These are phyloP conservation scores for Globisporangium parvum DNA, from an alignment of 352 stramenopile species.

Conservation along the genomic window DNA sequence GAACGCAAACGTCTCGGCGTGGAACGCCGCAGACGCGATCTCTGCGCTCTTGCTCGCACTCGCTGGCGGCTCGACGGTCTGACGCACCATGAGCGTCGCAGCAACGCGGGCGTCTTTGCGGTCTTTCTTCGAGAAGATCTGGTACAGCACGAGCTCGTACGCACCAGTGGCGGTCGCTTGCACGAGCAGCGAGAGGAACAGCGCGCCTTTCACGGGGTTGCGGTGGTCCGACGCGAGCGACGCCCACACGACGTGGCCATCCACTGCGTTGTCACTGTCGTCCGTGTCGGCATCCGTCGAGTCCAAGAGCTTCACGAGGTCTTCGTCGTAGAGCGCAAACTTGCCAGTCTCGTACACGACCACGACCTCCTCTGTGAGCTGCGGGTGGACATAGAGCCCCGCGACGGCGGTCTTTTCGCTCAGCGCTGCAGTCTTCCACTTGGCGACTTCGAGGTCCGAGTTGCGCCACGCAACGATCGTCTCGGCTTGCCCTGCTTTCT, in stretches of 20 bases:
- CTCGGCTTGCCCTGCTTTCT: conserved; percentile 41
- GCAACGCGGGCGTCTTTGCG: conserved; percentile 27
- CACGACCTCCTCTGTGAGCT: conserved; percentile 51
- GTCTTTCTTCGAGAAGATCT: conserved; percentile 33
- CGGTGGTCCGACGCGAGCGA: conserved; percentile 45
- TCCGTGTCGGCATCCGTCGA: conserved; percentile 23
- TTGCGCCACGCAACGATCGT: conserved; percentile 55
- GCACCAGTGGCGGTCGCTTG: conserved; percentile 25
- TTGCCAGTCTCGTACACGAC: conserved; percentile 62
- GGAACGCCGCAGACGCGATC: conserved; percentile 47
- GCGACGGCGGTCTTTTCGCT: conserved; percentile 24
- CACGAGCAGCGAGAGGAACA: conserved; percentile 59
- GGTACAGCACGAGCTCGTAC: conserved; percentile 54
- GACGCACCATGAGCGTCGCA: conserved; percentile 27
- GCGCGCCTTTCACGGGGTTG: conserved; percentile 47
- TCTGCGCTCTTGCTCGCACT: conserved; percentile 11
- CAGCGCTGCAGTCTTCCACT: conserved; percentile 45
- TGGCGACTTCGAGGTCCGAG: conserved; percentile 53
- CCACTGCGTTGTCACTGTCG: conserved; percentile 8
- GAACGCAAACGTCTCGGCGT: conserved; percentile 66
- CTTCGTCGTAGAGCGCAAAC: conserved; percentile 53
- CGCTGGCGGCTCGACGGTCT: conserved; percentile 15
- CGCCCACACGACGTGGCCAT: conserved; percentile 40
- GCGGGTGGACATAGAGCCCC: conserved; percentile 53
- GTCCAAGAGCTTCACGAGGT: conserved; percentile 36